Base-by-base conservation (phyloP, 75 land plant genomes). In the Azolla pinnata region DNA sequence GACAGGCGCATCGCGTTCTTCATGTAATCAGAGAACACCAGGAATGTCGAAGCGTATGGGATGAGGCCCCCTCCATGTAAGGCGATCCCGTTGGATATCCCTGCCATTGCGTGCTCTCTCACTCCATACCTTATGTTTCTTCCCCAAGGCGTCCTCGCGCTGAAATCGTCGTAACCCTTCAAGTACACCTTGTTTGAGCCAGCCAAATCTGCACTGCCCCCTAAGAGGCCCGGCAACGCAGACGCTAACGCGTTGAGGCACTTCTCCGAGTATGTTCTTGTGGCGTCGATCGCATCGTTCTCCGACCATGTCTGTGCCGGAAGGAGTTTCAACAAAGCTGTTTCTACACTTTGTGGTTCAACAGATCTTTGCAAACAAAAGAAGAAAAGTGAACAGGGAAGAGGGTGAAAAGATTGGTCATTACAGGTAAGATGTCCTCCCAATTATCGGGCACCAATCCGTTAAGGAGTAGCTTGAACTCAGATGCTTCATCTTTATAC, bases 21-120 rank as follows among this genome's bases (percentile, higher is more conserved):
- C 95, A 88, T 85, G 86, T 88, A 88, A 71, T 88, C 95, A 7
- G 83, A 79, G 77, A 88, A 88, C 18, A 76, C 73, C 28, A 88
- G 79, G 72, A 88, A 88, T 9, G 95, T 88, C 16, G 95, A 83
- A 31, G 86, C 84, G 48, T 82, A 78, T 27, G 95, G 88, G 32
- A 88, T 80, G 16, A 88, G 54, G 17, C 95, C 95, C 48, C 83
- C 79, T 31, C 76, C 64, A 79, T 88, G 95, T 33, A 82, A 74
- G 12, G 80, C 77, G 33, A 88, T 70, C 20, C 95, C 95, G 46
- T 88, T 88, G 33, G 86, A 85, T n/a, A 89, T 89, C 34, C 71
- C 82, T n/a, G 80, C 96, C 96, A 89, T 89, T 16, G 86, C 84
- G 54, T 88, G 95, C 66, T 88, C 95, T 9, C 95, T 68, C 10